These are phyloP conservation scores for Phlegmacium glaucopus DNA, from an alignment of 768 basidiomycete species.

Conservation along the genomic window DNA sequence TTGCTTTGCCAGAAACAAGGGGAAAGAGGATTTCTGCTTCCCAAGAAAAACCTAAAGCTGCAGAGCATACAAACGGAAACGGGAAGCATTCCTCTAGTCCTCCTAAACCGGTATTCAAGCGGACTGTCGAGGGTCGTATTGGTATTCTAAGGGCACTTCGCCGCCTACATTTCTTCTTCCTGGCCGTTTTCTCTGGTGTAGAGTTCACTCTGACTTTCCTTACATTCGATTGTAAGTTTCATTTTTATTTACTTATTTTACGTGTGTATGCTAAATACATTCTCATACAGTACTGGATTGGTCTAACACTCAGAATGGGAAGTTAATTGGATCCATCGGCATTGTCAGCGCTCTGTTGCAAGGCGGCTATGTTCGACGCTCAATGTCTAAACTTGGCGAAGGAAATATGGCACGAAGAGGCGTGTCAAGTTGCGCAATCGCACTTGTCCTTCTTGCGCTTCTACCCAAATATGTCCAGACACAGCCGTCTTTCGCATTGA, in stretches of 20 bases:
- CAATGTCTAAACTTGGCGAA: constrained; percentile 72
- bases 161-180: constrained; percentile 77
- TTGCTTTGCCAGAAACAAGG: constrained; percentile 84
- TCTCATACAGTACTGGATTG: constrained; percentile 70
- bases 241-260: constrained; percentile 4
- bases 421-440: constrained; percentile 66
- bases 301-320: constrained; percentile 86
- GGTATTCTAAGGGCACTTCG: constrained; percentile 56
- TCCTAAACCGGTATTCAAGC: constrained; percentile 23
- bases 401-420: constrained; percentile 82
- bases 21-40: constrained; percentile 33
- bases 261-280: background rate
- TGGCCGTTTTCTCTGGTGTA: constrained; percentile 89
- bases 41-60: constrained; percentile 17
- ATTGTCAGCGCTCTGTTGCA: constrained; percentile 87
- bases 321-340: constrained; percentile 83
- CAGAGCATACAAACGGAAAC: constrained; percentile 16
- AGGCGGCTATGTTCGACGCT: constrained; percentile 90
- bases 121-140: constrained; percentile 48
- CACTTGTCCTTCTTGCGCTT: constrained; percentile 66
- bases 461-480: constrained; percentile 56
- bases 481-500: constrained; percentile 42
- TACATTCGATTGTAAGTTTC: constrained; percentile 77
- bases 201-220: constrained; percentile 97
- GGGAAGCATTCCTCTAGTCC: constrained; percentile 14